These are phyloP conservation scores for Phytophthora tubulina DNA, from an alignment of 352 stramenopile genomes.

Conservation along the genomic window DNA sequence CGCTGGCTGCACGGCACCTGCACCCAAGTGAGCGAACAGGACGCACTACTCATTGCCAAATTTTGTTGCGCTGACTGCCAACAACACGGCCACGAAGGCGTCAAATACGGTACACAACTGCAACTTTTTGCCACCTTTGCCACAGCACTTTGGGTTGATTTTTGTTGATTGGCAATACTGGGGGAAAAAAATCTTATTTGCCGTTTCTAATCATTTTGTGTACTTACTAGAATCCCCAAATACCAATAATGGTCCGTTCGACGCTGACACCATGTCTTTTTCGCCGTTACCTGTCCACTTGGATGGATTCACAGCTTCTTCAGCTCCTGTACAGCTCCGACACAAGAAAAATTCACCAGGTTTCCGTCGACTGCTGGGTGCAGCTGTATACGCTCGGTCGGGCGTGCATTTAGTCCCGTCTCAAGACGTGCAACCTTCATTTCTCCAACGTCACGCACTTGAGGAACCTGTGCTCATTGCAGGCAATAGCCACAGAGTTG, in stretches of 20 bases:
- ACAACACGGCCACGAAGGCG: constrained; percentile 47
- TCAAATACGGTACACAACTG: constrained; percentile 48
- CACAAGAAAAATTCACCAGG: constrained; percentile 59
- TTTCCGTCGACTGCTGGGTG: constrained; percentile 61
- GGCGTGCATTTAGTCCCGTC: constrained; percentile 53
- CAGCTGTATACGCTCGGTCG: constrained; percentile 60
- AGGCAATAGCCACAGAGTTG: constrained; percentile 44
- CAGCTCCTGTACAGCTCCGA: constrained; percentile 9
- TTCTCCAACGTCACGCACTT: constrained; percentile 53
- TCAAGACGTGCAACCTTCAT: constrained; percentile 39
- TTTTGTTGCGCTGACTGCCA: constrained; percentile 60
- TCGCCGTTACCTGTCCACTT: constrained; percentile 59
- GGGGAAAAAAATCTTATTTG: no score
- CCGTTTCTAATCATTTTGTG: neutral
- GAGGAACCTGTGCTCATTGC: constrained; percentile 61
- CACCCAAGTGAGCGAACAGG: constrained; percentile 61
- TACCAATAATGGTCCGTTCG: constrained; percentile 23
- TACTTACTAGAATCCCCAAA: neutral
- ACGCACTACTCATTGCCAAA: constrained; percentile 66
- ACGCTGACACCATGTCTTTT: constrained; percentile 44
- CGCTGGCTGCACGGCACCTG: constrained; percentile 74
- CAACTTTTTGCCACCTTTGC: neutral
- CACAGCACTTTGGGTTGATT: neutral
- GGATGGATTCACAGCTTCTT: constrained; percentile 25
- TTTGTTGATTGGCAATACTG: neutral